Evolutionary conservation across 2,329 filamentous ascomycete genomes (phyloP).

Genomic region (Colletotrichum sp.): DNA sequence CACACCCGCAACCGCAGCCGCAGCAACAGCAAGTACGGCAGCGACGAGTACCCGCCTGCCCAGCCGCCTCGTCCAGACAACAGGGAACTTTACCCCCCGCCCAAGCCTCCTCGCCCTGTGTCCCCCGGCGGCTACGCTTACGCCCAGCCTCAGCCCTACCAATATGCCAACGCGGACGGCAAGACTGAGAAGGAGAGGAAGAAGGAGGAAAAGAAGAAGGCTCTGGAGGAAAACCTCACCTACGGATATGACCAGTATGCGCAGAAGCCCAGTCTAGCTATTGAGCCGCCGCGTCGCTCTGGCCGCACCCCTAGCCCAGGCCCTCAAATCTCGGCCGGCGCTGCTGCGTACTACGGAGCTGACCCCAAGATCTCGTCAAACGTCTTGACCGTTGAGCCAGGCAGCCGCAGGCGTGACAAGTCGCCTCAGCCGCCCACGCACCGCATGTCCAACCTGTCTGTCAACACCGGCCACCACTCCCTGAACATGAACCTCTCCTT

Average conservation of each 20-base stretch:
- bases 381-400: slow-evolving; percentile 47
- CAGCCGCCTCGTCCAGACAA: slow-evolving; percentile 26
- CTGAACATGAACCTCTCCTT: slow-evolving; percentile 46
- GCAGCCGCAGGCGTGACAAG: slow-evolving; percentile 39
- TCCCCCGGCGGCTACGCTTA: slow-evolving; percentile 27
- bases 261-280: slow-evolving; percentile 12
- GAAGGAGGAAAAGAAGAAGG: slow-evolving; percentile 34
- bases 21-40: slow-evolving; percentile 21
- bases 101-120: slow-evolving; percentile 15
- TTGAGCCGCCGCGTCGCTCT: slow-evolving; percentile 6
- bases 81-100: slow-evolving; percentile 38
- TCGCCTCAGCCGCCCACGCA: slow-evolving; percentile 54
- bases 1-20: slow-evolving; percentile 29
- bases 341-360: slow-evolving; percentile 32
- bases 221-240: slow-evolving; percentile 51
- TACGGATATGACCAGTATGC: slow-evolving; percentile 44
- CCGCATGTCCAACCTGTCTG: slow-evolving; percentile 58
- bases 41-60: slow-evolving; percentile 24
- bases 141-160: slow-evolving; percentile 30
- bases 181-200: slow-evolving; percentile 28
- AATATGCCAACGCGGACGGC: slow-evolving; percentile 25
- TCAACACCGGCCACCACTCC: slow-evolving; percentile 49
- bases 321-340: slow-evolving; percentile 20
- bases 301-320: slow-evolving; percentile 14
- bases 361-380: slow-evolving; percentile 41